Base-by-base conservation (phyloP, 192 early-diverging fungal species). In the Coemansia guatemalensis region DNA sequence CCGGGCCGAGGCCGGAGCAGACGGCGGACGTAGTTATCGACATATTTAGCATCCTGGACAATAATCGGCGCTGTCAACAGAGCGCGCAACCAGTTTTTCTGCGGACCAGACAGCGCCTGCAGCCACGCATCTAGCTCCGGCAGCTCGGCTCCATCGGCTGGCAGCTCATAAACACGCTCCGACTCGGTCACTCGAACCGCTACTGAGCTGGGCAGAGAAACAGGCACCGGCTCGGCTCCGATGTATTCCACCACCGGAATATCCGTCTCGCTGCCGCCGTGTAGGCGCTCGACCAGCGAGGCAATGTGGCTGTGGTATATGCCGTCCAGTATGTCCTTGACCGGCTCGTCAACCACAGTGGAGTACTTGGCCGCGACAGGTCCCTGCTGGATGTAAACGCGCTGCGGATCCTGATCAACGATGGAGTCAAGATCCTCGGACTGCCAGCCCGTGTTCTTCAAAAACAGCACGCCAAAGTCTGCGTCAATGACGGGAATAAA, bases 401-500 rank as follows among this genome's bases (percentile, higher is more conserved):
- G 86, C 60, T 88, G 84, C 6, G 89, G 87, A 84, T 97, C 95
- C 67, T 92, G 88, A 54, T 85, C 92, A 33, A 89, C 85, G 52
- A 97, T 85, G 35, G 93, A 89, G 52, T 89, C 89, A 12, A 95
- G 73, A 64, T 94, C 88, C 72, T 97, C 93, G 3, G 90, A 88
- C 73, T 93, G 91, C 93, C 93, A 95, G 24, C 90, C 71, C n/a
- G 88, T 91, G 72, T 94, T 89, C 84, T 95, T 95, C 82, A 90
- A 93, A 81, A 95, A 87, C 92, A 93, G 92, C 39, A 89, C 83
- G 63, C 92, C 90, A 82, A 97, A 93, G 79, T 92, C 89, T 58
- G 89, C 88, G 69, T 95, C 93, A 27, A 97, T 69, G n/a, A n/a
- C n/a, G n/a, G n/a, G n/a, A n/a, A n/a, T n/a, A n/a, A n/a, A n/a